A percentile compares a stretch with the other conserved stretches of the same genome.
Conservation (phyloP, 208 protist genomes). For the Crithidia brevicula region DNA sequence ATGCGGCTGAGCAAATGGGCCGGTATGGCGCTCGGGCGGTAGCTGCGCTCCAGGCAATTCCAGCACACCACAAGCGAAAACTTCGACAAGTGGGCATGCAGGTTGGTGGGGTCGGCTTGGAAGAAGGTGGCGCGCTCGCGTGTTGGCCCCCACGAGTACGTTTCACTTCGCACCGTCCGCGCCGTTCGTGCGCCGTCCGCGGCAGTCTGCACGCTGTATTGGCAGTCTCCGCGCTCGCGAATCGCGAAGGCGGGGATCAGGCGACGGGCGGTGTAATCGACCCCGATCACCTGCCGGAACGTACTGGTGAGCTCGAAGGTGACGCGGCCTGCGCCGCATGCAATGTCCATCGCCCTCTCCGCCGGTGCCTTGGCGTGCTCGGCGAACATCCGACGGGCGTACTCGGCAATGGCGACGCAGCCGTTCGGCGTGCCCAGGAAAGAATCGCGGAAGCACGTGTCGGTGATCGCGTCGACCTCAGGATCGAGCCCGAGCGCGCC, state of each 20-base stretch:
- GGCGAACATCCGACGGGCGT: conserved; percentile 48
- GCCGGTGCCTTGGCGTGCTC: conserved; percentile 53
- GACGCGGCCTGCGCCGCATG: conserved; percentile 84
- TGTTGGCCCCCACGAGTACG: conserved; percentile 60
- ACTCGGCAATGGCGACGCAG: conserved; percentile 73
- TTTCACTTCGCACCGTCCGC: conserved; percentile 40
- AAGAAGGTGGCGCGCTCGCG: conserved; percentile 81
- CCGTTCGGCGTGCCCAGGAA: conserved; percentile 74
- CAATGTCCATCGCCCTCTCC: conserved; percentile 76
- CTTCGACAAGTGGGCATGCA: conserved; percentile 80
- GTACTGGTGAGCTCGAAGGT: conserved; percentile 79
- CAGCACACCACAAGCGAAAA: conserved; percentile 88
- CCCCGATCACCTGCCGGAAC: conserved; percentile 82
- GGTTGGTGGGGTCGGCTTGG: conserved; percentile 88
- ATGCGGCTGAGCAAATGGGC: conserved; percentile 71
- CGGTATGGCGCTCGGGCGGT: conserved; percentile 73
- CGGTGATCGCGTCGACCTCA: conserved; percentile 79
- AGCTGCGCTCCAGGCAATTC: conserved; percentile 89
- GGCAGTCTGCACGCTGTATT: conserved; percentile 58
- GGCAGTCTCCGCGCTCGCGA: conserved; percentile 75
- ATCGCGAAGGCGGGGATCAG: conserved; percentile 90
- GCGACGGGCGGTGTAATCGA: conserved; percentile 83
- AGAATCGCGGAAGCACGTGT: conserved; percentile 67
- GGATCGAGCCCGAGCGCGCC: conserved; percentile 70
- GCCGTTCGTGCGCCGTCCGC: conserved; percentile 34